Conservation (phyloP, 176 grass and related monocot genomes). For the Sorghum bicolor region DNA sequence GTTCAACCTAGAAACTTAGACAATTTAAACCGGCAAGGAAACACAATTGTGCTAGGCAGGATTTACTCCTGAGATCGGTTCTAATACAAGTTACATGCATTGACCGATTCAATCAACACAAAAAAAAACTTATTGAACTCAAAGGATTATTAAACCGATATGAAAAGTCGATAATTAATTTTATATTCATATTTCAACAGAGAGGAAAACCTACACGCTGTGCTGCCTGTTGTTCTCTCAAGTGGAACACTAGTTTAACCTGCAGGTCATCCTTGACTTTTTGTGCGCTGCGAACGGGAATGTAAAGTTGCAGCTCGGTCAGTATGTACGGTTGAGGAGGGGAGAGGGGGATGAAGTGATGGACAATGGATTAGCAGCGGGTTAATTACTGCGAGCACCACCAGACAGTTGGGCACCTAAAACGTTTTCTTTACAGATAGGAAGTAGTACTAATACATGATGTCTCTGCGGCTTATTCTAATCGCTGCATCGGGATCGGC, state of each 20-base stretch:
- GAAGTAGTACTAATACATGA: neutral
- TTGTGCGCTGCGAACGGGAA: neutral
- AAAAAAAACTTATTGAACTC: too few relatives aligned
- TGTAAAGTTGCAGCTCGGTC: neutral
- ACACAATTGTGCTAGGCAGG: too few relatives aligned
- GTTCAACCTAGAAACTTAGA: too few relatives aligned
- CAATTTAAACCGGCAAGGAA: too few relatives aligned
- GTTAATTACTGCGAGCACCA: constrained; percentile 9
- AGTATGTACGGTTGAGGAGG: neutral
- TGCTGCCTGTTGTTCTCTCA: neutral
- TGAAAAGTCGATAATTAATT: neutral
- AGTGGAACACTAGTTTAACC: neutral
- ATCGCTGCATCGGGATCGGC: constrained; percentile 63
- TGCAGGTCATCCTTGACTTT: constrained; percentile 5
- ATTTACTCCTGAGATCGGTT: too few relatives aligned
- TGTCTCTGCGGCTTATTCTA: neutral
- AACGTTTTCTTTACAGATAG: constrained; percentile 45
- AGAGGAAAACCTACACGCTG: neutral
- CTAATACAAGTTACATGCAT: too few relatives aligned
- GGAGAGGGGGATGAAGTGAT: neutral
- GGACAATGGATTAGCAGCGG: neutral
- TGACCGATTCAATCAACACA: too few relatives aligned
- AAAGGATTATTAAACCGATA: too few relatives aligned
- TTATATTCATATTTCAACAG: neutral
- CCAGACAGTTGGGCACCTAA: constrained; percentile 24